These are phyloP conservation scores for Amanita pseudoporphyria DNA, from an alignment of 768 basidiomycete genomes.

Conservation along the genomic window DNA sequence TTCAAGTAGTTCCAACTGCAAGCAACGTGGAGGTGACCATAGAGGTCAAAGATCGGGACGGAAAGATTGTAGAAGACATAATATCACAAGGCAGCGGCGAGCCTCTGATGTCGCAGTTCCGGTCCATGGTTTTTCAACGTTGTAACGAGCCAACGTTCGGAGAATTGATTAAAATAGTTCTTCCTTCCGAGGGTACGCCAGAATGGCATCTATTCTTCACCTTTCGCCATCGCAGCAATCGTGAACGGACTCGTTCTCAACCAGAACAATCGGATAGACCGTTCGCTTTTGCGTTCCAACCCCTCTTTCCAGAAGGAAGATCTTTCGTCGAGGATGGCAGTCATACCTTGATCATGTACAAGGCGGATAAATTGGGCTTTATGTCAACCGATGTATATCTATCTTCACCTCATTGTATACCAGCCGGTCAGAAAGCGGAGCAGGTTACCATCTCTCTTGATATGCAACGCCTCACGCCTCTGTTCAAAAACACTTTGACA, in stretches of 20 bases:
- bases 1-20: slow-evolving; percentile 38
- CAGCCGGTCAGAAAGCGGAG: slow-evolving; percentile 48
- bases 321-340: slow-evolving; percentile 86
- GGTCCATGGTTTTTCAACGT: slow-evolving; percentile 85
- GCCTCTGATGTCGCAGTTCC: slow-evolving; percentile 65
- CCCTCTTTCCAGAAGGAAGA: slow-evolving; percentile 65
- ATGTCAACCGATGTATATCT: slow-evolving; percentile 67
- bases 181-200: slow-evolving; percentile 58
- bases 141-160: slow-evolving; percentile 88
- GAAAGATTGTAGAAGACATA: slow-evolving; percentile 54
- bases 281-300: slow-evolving; percentile 90
- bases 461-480: slow-evolving; percentile 53
- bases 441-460: slow-evolving; percentile 48
- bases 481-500: slow-evolving; percentile 66
- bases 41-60: slow-evolving; percentile 75
- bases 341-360: slow-evolving; percentile 78
- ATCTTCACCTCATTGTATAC: slow-evolving; percentile 50
- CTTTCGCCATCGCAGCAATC: slow-evolving; percentile 64
- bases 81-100: slow-evolving; percentile 86
- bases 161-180: slow-evolving; percentile 81
- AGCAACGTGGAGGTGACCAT: slow-evolving; percentile 83
- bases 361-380: slow-evolving; percentile 59
- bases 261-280: slow-evolving; percentile 52
- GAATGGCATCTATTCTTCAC: slow-evolving; percentile 93
- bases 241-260: slow-evolving; percentile 29